These are phyloP conservation scores for Anisogramma anomala DNA, from an alignment of 2,329 filamentous ascomycete species.

Conservation along the genomic window DNA sequence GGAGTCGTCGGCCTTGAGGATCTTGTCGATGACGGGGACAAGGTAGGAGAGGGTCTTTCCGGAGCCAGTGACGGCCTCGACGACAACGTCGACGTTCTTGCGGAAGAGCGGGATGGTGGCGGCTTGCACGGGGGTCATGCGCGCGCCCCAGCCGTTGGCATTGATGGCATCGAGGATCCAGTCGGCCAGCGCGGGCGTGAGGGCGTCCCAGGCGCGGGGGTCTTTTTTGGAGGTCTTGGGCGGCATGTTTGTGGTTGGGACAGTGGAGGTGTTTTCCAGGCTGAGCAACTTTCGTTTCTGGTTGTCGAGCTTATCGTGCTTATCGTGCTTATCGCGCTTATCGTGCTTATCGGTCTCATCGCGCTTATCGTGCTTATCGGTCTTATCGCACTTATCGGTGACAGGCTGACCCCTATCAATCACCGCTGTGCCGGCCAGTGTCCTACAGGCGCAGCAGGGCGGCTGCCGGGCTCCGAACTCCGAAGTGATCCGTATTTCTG, in stretches of 20 bases:
- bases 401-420: no score
- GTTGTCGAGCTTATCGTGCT: no score
- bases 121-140: constrained; percentile 91
- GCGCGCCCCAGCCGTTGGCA: constrained; percentile 60
- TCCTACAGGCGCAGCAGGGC: no score
- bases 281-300: no score
- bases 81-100: constrained; percentile 83
- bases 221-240: constrained; percentile 29
- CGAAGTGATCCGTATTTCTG: no score
- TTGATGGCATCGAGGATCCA: constrained; percentile 75
- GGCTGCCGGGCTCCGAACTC: no score
- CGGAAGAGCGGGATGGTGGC: constrained; percentile 82
- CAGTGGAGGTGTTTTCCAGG: no score
- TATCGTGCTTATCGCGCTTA: no score
- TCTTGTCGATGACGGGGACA: constrained; percentile 70
- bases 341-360: no score
- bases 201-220: constrained; percentile 51
- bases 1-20: constrained; percentile 68
- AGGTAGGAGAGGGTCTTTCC: constrained; percentile 78
- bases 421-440: no score
- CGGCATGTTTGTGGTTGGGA: constrained; percentile 19
- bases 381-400: no score
- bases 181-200: constrained; percentile 60
- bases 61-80: constrained; percentile 82
- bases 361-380: no score